These are phyloP conservation scores for Xylaria curta DNA, from an alignment of 495 filamentous ascomycete species.

Conservation along the genomic window DNA sequence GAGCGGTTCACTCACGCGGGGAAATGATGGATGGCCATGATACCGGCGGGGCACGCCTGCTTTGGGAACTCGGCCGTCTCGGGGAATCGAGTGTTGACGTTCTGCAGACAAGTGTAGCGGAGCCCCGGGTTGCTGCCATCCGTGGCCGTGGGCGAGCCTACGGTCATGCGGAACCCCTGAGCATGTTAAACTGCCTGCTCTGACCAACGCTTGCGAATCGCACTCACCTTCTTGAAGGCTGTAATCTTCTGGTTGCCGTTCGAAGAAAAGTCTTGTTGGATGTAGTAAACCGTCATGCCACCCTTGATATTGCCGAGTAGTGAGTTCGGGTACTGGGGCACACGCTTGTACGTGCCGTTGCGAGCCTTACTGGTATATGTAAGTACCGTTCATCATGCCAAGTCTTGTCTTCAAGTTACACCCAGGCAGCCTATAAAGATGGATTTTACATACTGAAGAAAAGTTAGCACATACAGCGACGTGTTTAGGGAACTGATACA, in stretches of 20 bases:
- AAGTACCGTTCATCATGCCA: slow-evolving; percentile 24
- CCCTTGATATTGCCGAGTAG: slow-evolving; percentile 43
- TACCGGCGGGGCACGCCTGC: slow-evolving; percentile 39
- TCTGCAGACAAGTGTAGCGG: slow-evolving; percentile 40
- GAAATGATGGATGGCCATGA: slow-evolving; percentile 45
- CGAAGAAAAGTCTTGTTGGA: slow-evolving; percentile 43
- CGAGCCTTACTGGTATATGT: slow-evolving; percentile 41
- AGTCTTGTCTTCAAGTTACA: slow-evolving; percentile 20
- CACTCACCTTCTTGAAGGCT: slow-evolving; percentile 49
- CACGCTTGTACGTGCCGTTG: slow-evolving; percentile 51
- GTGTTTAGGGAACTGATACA: slow-evolving; percentile 23
- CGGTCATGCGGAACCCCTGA: slow-evolving; percentile 52
- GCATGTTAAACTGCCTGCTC: slow-evolving; percentile 24
- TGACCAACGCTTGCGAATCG: slow-evolving; percentile 1
- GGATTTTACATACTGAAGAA: slow-evolving; percentile 20
- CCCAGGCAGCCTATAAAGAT: slow-evolving; percentile 18
- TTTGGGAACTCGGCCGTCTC: slow-evolving; percentile 33
- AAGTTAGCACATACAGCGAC: slow-evolving; percentile 18
- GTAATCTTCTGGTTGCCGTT: slow-evolving; percentile 51
- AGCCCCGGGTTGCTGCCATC: slow-evolving; percentile 32
- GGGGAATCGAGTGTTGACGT: slow-evolving; percentile 43
- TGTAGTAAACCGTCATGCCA: slow-evolving; percentile 57
- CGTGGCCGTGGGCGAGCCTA: slow-evolving; percentile 40
- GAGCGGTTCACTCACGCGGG: slow-evolving; percentile 37
- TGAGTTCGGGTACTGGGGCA: slow-evolving; percentile 36